A percentile compares a stretch with the other conserved stretches of the same genome.
These are phyloP conservation scores for Betula pendula DNA, from an alignment of 306 rosid genomes.

Conservation along the genomic window DNA sequence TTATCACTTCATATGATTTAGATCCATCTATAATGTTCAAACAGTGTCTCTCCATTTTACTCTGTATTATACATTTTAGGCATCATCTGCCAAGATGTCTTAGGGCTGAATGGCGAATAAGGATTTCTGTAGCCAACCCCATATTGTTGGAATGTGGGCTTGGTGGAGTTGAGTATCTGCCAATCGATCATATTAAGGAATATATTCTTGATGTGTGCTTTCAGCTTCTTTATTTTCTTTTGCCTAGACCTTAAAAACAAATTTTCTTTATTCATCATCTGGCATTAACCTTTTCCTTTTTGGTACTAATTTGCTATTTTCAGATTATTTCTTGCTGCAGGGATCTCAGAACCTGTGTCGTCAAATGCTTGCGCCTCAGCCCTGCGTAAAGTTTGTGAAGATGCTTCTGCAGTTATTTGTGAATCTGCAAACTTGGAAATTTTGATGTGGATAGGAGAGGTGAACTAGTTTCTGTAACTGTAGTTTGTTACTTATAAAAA, in stretches of 20 bases:
- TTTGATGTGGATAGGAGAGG: conserved; percentile 98
- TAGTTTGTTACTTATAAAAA: background rate
- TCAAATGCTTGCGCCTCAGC: conserved; percentile 86
- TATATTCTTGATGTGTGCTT: background rate
- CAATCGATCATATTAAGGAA: conserved; percentile 11
- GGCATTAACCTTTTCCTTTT: conserved; percentile 19
- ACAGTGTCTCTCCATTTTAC: background rate
- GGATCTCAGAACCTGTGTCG: conserved; percentile 79
- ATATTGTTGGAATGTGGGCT: conserved; percentile 18
- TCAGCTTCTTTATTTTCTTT: background rate
- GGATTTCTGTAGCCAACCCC: conserved; percentile 12
- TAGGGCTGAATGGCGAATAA: conserved; percentile 18
- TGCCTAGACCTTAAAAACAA: background rate
- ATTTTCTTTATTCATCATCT: background rate
- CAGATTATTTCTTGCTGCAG: conserved; percentile 91
- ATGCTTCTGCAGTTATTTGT: conserved; percentile 71
- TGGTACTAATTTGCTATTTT: conserved; percentile 39
- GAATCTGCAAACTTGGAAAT: conserved; percentile 95
- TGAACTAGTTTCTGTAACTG: conserved; percentile 33
- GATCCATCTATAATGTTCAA: conserved; percentile 8
- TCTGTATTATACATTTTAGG: conserved; percentile 10
- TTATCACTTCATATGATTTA: conserved; percentile 22
- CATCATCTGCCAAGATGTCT: conserved; percentile 16
- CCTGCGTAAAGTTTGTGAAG: conserved; percentile 91
- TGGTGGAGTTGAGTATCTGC: conserved; percentile 18